Evolutionary conservation across 2,329 filamentous ascomycete species (phyloP), one percentile per base, ranked within the genome.

Genomic region (Leptographium flavum): DNA sequence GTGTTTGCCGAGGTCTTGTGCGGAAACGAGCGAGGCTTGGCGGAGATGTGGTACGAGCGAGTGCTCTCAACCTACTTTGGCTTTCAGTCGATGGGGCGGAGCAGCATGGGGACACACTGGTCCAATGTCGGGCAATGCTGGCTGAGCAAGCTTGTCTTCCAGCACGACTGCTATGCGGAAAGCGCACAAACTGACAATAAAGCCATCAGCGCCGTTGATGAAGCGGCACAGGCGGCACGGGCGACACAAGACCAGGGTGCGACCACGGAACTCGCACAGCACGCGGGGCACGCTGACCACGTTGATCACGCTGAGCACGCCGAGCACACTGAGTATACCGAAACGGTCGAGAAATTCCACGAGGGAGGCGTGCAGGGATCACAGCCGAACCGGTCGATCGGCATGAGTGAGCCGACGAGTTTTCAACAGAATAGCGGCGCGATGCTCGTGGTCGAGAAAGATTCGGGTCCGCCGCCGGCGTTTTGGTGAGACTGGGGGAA

Each of bases 31-130:
- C 27, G 43, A 10, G 52, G 51, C 8, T 28, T 50, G 14, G 45
- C 46, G 5, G 46, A 48, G 39, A 36, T 41, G 43, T 41, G 47
- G 39, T 51, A 46, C 37, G 43, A 45, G 19, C 39, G 33, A n/a
- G 36, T 50, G 15, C 33, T 55, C 9, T 31, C n/a, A 3, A 33
- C 22, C 4, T n/a, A 41, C 14, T 54, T 54, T 47, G 49, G 50
- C 1, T 53, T 54, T 30, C n/a, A 47, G 33, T n/a, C 42, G 31
- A 6, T 41, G 3, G 39, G 46, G 15, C 25, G 33, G 14, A 27
- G 23, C 11, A 30, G 36, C 7, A 9, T 17, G 5, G 43, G 40
- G 13, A 36, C 21, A 1, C 42, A 47, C 10, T 48, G 46, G 42
- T 45, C 46, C 3, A 27, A 21, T 9, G n/a, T 33, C 6, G 45